Conservation (phyloP, 345 rosid species). For the Rhizophora apiculata region DNA sequence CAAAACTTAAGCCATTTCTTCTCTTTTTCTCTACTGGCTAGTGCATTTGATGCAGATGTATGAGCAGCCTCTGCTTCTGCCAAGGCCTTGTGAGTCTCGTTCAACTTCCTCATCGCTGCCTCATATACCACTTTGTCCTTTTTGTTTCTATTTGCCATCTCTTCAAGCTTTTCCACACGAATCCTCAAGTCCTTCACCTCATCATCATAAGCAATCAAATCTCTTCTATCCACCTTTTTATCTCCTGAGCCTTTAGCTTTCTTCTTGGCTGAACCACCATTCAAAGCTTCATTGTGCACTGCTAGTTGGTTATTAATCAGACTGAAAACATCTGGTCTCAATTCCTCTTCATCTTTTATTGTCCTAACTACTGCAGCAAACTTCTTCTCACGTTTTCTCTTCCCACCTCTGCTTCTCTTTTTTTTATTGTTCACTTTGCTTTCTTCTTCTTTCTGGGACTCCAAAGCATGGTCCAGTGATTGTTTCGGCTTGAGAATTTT, state of each 20-base stretch:
- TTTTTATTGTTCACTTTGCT: slow-evolving; percentile 43
- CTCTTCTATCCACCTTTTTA: slow-evolving; percentile 62
- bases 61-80: slow-evolving; percentile 67
- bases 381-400: slow-evolving; percentile 79
- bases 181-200: slow-evolving; percentile 63
- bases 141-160: slow-evolving; percentile 71
- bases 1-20: slow-evolving; percentile 94
- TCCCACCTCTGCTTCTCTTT: slow-evolving; percentile 86
- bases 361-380: slow-evolving; percentile 70
- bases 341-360: slow-evolving; percentile 53
- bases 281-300: slow-evolving; percentile 33
- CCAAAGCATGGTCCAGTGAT: slow-evolving; percentile 73
- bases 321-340: slow-evolving; percentile 69
- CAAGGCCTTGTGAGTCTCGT: slow-evolving; percentile 57
- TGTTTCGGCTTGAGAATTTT: slow-evolving; percentile 80
- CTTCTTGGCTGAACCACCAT: slow-evolving; percentile 39
- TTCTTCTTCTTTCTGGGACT: slow-evolving; percentile 42
- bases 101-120: slow-evolving; percentile 72
- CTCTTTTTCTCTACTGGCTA: slow-evolving; percentile 74
- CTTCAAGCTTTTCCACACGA: slow-evolving; percentile 63
- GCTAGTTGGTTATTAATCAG: slow-evolving; percentile 71
- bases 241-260: slow-evolving; percentile 42
- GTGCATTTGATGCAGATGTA: slow-evolving; percentile 62
- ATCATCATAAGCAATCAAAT: slow-evolving; percentile 65
- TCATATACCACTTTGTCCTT: slow-evolving; percentile 74